A percentile compares a stretch with the other conserved stretches of the same genome.
phyloP scores from a whole-genome alignment of 2,329 filamentous ascomycete species.

The Cadophora sp. region DNA sequence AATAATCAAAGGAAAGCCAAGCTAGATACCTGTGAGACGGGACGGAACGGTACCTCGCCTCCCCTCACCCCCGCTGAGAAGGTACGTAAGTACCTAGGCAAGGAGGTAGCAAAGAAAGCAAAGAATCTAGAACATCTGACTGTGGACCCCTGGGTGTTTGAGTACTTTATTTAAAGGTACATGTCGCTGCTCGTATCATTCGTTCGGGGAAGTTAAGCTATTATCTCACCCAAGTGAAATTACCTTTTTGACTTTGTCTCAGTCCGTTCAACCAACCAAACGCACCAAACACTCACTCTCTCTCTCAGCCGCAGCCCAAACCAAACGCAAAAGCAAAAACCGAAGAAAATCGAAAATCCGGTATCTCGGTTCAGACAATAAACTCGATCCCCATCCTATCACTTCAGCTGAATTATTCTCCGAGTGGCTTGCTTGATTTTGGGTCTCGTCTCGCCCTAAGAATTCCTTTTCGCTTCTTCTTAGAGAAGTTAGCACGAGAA shows the following conservation, averaged over 20 bases:
- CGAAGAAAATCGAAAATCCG: neutral
- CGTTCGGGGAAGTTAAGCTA: neutral
- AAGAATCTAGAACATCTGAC: constrained; percentile 3
- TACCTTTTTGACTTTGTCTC: neutral
- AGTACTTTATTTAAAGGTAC: neutral
- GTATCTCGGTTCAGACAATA: neutral
- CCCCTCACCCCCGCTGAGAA: neutral
- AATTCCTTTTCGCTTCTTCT: constrained; percentile 1
- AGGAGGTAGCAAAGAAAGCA: constrained; percentile 6
- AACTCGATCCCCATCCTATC: too few species aligned
- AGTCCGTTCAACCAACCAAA: neutral
- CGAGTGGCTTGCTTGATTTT: constrained; percentile 7
- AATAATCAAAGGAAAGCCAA: neutral
- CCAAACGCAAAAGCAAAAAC: neutral
- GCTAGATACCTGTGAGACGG: neutral
- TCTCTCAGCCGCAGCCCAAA: neutral
- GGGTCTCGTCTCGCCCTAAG: neutral
- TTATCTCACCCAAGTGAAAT: too few species aligned
- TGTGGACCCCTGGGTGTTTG: constrained; percentile 5
- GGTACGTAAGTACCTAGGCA: neutral
- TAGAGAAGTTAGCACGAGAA: neutral
- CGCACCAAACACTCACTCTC: neutral
- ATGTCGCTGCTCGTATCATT: neutral
- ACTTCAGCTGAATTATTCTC: constrained; percentile 9
- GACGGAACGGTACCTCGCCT: constrained; percentile 9